Evolutionary conservation across 179 eudicot species (phyloP).

Genomic region (Nepenthes alata): DNA sequence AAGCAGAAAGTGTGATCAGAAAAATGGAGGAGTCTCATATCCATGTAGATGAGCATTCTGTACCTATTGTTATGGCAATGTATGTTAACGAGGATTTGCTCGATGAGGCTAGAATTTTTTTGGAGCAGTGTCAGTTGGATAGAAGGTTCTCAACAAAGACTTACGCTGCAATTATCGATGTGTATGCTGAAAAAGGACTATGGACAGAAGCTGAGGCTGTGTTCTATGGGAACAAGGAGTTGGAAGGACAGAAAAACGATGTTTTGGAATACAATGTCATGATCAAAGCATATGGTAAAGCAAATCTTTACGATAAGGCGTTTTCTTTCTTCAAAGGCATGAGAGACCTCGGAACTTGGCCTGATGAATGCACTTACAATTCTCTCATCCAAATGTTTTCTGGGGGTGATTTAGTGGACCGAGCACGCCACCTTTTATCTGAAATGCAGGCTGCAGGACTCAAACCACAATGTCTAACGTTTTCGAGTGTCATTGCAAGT

Average conservation of each 20-base stretch:
- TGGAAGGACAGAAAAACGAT: constrained; percentile 40
- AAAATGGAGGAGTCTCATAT: constrained; percentile 40
- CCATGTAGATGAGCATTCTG: constrained; percentile 46
- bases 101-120: constrained; percentile 32
- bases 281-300: constrained; percentile 79
- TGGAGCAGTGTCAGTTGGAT: constrained; percentile 25
- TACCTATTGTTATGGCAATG: constrained; percentile 62
- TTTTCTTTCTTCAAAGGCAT: constrained; percentile 54
- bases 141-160: constrained; percentile 45
- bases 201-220: constrained; percentile 79
- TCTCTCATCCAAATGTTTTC: constrained; percentile 75
- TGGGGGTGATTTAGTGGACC: constrained; percentile 54
- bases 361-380: constrained; percentile 71
- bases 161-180: constrained; percentile 61
- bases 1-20: constrained; percentile 45
- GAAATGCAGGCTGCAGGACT: constrained; percentile 64
- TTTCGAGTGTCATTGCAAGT: constrained; percentile 52
- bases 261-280: constrained; percentile 67
- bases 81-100: constrained; percentile 46
- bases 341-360: constrained; percentile 77
- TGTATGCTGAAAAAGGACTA: constrained; percentile 65
- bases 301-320: constrained; percentile 60
- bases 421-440: constrained; percentile 42
- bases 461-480: constrained; percentile 44
- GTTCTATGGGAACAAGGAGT: constrained; percentile 36